A percentile compares a stretch with the other conserved stretches of the same genome.
Evolutionary conservation across 1,139 yeast species (phyloP).

Genomic region (Blastobotrys persicus): DNA sequence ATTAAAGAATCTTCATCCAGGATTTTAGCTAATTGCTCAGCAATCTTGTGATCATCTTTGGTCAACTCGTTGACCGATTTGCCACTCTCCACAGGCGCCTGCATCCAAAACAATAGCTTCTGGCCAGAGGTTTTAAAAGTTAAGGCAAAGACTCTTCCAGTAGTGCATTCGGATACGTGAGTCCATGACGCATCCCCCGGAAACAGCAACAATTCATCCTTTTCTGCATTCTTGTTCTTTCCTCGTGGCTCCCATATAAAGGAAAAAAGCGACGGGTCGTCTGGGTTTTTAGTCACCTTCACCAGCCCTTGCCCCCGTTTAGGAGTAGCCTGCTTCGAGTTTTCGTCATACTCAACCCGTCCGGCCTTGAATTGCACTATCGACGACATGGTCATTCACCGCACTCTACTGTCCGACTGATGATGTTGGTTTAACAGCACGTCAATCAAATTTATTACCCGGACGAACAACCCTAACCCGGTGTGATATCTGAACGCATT

Average conservation of each 20-base stretch:
- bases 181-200: slow-evolving; percentile 93
- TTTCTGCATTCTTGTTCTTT: slow-evolving; percentile 26
- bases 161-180: slow-evolving; percentile 66
- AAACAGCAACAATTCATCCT: slow-evolving; percentile 72
- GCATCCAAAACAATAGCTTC: slow-evolving; percentile 87
- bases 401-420: no score
- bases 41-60: slow-evolving; percentile 56
- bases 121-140: slow-evolving; percentile 82
- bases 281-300: slow-evolving; percentile 62
- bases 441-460: no score
- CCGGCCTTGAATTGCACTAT: slow-evolving; percentile 78
- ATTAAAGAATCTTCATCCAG: slow-evolving; percentile 46
- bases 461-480: not conserved
- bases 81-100: slow-evolving; percentile 62
- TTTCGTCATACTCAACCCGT: slow-evolving; percentile 69
- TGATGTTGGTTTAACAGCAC: no score
- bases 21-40: slow-evolving; percentile 53
- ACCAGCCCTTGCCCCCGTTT: slow-evolving; percentile 73
- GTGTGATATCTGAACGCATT: no score
- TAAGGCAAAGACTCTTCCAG: slow-evolving; percentile 84
- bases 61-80: slow-evolving; percentile 52
- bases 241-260: slow-evolving; percentile 63
- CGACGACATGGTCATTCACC: slow-evolving; percentile 19
- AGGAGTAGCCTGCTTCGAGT: slow-evolving; percentile 70
- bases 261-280: slow-evolving; percentile 51